These are phyloP conservation scores for Millerago galiae DNA, from an alignment of 805 yeast species.

Conservation along the genomic window DNA sequence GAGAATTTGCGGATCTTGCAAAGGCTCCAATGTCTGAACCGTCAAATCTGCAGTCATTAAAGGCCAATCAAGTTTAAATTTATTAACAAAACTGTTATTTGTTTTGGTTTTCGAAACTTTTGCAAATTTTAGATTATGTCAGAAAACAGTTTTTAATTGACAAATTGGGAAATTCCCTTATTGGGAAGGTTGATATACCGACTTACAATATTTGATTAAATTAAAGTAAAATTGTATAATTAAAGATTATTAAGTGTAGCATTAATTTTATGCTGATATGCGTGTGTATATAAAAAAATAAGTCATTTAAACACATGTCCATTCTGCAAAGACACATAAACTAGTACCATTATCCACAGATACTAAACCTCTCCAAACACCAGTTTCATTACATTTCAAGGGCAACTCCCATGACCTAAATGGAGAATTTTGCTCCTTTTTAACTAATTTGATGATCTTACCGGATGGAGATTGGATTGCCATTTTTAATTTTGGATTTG, in stretches of 20 bases:
- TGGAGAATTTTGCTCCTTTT: slow-evolving; percentile 40
- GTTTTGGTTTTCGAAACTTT: background rate
- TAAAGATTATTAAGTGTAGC: background rate
- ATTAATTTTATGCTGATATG: background rate
- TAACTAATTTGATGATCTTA: slow-evolving; percentile 53
- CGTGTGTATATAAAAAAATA: background rate
- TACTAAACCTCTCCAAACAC: slow-evolving; percentile 79
- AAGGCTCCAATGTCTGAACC: background rate
- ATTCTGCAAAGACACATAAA: slow-evolving; percentile 88
- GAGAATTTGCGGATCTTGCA: slow-evolving; percentile 16
- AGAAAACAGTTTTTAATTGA: background rate
- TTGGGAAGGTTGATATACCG: background rate
- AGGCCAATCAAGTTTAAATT: background rate
- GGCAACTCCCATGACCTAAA: slow-evolving; percentile 55
- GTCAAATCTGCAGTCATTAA: background rate
- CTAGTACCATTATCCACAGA: slow-evolving; percentile 70
- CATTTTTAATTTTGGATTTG: slow-evolving; percentile 39
- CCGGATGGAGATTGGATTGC: slow-evolving; percentile 86
- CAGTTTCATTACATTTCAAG: slow-evolving; percentile 61
- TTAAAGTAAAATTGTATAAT: background rate
- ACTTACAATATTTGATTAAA: too few relatives aligned
- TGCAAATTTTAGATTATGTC: background rate
- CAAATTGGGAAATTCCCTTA: background rate
- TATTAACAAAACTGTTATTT: background rate
- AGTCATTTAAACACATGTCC: slow-evolving; percentile 50